Base-by-base conservation (phyloP, 2,329 filamentous ascomycete species). In the Microcera coccophila region DNA sequence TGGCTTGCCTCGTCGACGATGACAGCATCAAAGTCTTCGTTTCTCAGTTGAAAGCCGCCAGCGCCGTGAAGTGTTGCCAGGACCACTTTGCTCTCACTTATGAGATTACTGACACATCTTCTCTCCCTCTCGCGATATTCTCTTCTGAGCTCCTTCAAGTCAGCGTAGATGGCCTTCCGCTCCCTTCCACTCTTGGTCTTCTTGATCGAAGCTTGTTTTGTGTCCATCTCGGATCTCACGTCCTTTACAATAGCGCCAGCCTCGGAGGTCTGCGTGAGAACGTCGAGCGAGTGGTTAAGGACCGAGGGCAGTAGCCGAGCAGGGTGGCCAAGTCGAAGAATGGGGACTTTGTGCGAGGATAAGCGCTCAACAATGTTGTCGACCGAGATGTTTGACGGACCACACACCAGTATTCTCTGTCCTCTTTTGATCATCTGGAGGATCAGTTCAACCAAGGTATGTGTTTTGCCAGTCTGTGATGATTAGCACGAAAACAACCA, bases 291-390 rank as follows among this genome's bases (percentile, higher is more conserved):
- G 66, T 96, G 90, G 50, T 83, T 84, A 24, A 97, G 66, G 0
- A 98, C 90, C 0, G 87, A 89, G 0, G 90, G 90, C 0, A 98
- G 74, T 19, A 98, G 75, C 16, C 93, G 83, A 1, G 93, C 93
- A 0, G 93, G 93, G 64, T 98, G 93, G 1, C 93, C 93, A 1
- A 98, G 79, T 2, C 93, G 85, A 26, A 97, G 78, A 57, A 97
- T 89, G 0, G 89, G 85, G 1, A 96, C 75, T 58, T 89, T 90
- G 64, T 90, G 86, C 0, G 87, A 82, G 2, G 90, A 81, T 2
- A 97, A 77, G 7, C 93, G 82, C 67, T 98, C 93, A 8, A 96
- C 90, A 44, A 98, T 95, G 61, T 98, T 98, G 75, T 98, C 93
- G 1, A 98, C 93, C 1, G 89, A 93, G 55, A 98, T 90, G 62